Evolutionary conservation across 805 yeast species (phyloP).

Genomic region (Starmera dryadoides): DNA sequence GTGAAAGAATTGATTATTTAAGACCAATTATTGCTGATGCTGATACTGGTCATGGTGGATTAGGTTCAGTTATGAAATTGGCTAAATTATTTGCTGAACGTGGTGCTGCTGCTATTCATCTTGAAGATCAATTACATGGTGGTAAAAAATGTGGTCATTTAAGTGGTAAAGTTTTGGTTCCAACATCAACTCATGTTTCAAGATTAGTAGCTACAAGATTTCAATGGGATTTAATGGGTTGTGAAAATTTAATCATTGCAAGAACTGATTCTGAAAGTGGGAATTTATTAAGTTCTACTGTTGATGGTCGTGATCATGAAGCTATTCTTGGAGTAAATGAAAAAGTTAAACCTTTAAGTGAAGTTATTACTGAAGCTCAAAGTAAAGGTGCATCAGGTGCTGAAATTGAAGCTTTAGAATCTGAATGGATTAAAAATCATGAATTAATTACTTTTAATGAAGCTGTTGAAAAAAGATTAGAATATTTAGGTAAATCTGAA

Average conservation of each 20-base stretch:
- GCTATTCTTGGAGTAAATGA: conserved; percentile 41
- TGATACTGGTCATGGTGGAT: conserved; percentile 62
- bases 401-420: conserved; percentile 32
- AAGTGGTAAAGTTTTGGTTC: conserved; percentile 56
- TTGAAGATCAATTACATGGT: conserved; percentile 59
- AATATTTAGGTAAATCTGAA: conserved; percentile 19
- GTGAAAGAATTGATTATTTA: conserved; percentile 37
- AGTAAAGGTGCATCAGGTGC: conserved; percentile 26
- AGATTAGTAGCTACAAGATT: conserved; percentile 50
- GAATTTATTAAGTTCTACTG: conserved; percentile 39
- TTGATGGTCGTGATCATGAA: conserved; percentile 53
- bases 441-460: conserved; percentile 41
- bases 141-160: conserved; percentile 62
- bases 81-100: conserved; percentile 60
- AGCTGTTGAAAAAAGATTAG: conserved; percentile 30
- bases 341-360: conserved; percentile 34
- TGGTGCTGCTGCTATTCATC: conserved; percentile 62
- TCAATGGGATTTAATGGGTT: conserved; percentile 61
- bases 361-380: conserved; percentile 35
- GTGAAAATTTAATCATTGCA: conserved; percentile 50
- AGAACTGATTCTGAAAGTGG: conserved; percentile 55
- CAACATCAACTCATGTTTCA: conserved; percentile 47
- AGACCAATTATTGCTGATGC: conserved; percentile 62
- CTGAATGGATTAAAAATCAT: conserved; percentile 37
- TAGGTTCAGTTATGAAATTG: conserved; percentile 54